A percentile compares a stretch with the other conserved stretches of the same genome.
These are phyloP conservation scores for Rhizophlyctis rosea DNA, from an alignment of 192 early-diverging fungal genomes.

Conservation along the genomic window DNA sequence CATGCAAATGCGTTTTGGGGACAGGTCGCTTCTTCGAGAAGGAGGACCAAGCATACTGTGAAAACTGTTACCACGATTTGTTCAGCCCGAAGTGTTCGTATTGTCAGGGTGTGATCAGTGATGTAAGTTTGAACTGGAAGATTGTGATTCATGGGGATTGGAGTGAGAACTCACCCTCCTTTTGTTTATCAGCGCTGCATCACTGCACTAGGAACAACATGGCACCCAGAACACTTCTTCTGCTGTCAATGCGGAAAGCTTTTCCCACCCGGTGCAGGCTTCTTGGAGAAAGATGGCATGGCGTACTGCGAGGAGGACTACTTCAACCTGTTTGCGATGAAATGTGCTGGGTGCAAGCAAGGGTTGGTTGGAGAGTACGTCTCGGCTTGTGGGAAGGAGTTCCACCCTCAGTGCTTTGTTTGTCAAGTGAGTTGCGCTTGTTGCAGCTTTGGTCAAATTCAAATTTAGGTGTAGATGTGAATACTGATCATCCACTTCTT, in stretches of 20 bases:
- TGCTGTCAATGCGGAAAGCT: constrained; percentile 39
- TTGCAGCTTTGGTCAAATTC: neutral
- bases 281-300: constrained; percentile 31
- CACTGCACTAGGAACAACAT: constrained; percentile 25
- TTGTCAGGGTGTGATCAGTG: constrained; percentile 27
- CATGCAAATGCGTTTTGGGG: constrained; percentile 18
- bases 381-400: constrained; percentile 38
- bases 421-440: constrained; percentile 36
- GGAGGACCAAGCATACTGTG: constrained; percentile 17
- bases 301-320: constrained; percentile 42
- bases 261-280: constrained; percentile 29
- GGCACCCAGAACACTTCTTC: constrained; percentile 47
- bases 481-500: neutral
- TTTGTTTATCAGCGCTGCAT: constrained; percentile 34
- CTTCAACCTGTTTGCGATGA: constrained; percentile 32
- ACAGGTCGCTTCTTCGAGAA: constrained; percentile 28
- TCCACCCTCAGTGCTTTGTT: constrained; percentile 39
- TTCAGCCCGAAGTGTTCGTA: constrained; percentile 35
- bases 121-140: constrained; percentile 21
- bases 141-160: neutral
- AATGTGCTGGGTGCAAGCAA: constrained; percentile 33
- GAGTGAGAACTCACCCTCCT: too few relatives aligned
- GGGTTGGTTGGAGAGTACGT: constrained; percentile 40
- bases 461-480: neutral
- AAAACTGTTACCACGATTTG: constrained; percentile 16